Conservation (phyloP, 495 filamentous ascomycete species). For the Tuber indicum region DNA sequence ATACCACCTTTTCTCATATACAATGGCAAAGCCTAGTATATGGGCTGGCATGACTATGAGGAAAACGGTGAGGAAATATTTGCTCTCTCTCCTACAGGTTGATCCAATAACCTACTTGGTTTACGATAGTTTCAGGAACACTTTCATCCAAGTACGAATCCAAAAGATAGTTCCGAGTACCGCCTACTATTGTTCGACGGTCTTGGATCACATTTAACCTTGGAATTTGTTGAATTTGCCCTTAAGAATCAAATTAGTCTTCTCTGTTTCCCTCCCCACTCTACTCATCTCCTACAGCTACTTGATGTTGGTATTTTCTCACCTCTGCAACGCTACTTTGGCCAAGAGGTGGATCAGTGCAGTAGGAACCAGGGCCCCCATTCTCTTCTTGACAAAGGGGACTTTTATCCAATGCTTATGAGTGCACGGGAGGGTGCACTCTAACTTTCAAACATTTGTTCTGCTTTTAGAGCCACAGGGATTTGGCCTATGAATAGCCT, state of each 20-base stretch:
- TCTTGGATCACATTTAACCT: constrained; percentile 8
- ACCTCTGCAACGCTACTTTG: constrained; percentile 10
- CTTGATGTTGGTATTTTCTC: constrained; percentile 13
- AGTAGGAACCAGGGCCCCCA: not conserved
- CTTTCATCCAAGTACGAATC: not conserved
- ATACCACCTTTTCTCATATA: constrained; percentile 13
- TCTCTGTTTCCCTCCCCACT: constrained; percentile 10
- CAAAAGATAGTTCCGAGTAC: not conserved
- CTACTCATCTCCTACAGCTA: constrained; percentile 11
- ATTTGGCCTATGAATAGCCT: not conserved
- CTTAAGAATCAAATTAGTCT: constrained; percentile 8
- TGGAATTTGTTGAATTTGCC: not conserved
- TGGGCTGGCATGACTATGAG: not conserved
- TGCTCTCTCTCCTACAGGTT: constrained; percentile 4
- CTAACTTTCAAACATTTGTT: constrained; percentile 12
- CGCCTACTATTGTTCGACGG: constrained; percentile 16
- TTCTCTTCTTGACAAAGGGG: not conserved
- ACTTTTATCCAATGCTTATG: constrained; percentile 10
- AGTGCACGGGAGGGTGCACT: not conserved
- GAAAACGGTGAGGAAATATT: constrained; percentile 9
- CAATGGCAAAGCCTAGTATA: constrained; percentile 11
- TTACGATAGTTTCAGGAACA: constrained; percentile 13
- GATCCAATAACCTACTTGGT: constrained; percentile 1
- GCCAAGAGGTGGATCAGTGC: constrained; percentile 1
- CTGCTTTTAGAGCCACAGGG: constrained; percentile 9